These are phyloP conservation scores for Porcisia deanei DNA, from an alignment of 208 protist species.

Conservation along the genomic window DNA sequence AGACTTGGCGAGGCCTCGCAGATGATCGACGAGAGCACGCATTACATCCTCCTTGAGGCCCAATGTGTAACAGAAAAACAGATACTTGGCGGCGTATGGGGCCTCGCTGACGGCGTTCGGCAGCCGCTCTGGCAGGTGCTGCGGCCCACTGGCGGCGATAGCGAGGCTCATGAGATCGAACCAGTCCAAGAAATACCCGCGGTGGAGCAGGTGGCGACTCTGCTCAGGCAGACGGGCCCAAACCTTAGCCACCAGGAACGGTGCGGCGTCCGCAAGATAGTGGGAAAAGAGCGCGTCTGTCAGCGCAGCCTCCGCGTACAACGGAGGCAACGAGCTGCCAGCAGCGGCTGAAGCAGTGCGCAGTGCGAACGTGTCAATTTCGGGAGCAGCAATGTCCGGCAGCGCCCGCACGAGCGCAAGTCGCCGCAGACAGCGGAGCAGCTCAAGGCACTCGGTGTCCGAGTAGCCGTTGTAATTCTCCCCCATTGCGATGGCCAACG, in stretches of 20 bases:
- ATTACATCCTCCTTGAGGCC: slow-evolving; percentile 45
- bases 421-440: slow-evolving; percentile 81
- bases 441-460: slow-evolving; percentile 69
- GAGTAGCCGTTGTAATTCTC: slow-evolving; percentile 74
- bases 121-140: slow-evolving; percentile 50
- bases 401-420: slow-evolving; percentile 66
- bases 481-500: slow-evolving; percentile 69
- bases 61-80: slow-evolving; percentile 81
- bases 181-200: slow-evolving; percentile 73
- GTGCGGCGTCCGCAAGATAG: slow-evolving; percentile 63
- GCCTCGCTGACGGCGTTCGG: slow-evolving; percentile 72
- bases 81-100: slow-evolving; percentile 71
- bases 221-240: slow-evolving; percentile 84
- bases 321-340: slow-evolving; percentile 6
- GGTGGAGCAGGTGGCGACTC: slow-evolving; percentile 48
- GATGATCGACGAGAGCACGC: slow-evolving; percentile 28
- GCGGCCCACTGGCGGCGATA: slow-evolving; percentile 54
- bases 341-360: background rate
- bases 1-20: slow-evolving; percentile 19
- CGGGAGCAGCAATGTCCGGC: slow-evolving; percentile 33
- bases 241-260: slow-evolving; percentile 69
- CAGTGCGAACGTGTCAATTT: slow-evolving; percentile 21
- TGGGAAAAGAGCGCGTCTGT: slow-evolving; percentile 43
- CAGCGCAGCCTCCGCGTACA: slow-evolving; percentile 58
- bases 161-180: slow-evolving; percentile 74